These are phyloP conservation scores for Datura wrightii DNA, from an alignment of 257 asterid species.

Conservation along the genomic window DNA sequence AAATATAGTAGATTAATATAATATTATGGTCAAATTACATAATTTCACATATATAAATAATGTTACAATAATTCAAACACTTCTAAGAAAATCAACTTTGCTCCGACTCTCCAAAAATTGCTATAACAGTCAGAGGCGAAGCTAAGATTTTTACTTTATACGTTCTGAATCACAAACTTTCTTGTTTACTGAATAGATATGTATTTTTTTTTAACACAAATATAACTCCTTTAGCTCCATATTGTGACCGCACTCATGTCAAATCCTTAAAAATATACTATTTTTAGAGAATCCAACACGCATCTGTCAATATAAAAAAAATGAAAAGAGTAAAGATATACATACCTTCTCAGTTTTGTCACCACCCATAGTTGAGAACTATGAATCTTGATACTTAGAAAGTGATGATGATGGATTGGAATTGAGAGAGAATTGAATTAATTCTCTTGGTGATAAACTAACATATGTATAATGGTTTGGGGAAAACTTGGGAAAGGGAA, in stretches of 20 bases:
- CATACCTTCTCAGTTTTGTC: slow-evolving; percentile 28
- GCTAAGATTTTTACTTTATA: not conserved
- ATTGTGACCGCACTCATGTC: not conserved
- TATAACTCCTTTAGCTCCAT: not conserved
- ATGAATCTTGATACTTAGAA: not conserved
- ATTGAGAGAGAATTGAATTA: not conserved
- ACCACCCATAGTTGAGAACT: slow-evolving; percentile 24
- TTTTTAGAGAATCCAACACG: not conserved
- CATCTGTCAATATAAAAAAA: not conserved
- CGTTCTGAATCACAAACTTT: not conserved
- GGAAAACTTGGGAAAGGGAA: not conserved
- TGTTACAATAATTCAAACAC: not conserved
- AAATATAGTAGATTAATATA: not conserved
- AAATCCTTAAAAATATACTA: not conserved
- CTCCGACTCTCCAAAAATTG: not conserved
- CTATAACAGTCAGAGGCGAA: accelerated
- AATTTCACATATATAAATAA: not conserved
- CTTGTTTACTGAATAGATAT: no score
- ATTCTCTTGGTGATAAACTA: not conserved
- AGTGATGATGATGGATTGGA: slow-evolving; percentile 8
- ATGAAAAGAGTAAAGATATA: not conserved
- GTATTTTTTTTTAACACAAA: no score
- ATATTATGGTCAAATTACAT: not conserved
- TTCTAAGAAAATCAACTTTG: not conserved
- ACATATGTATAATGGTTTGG: not conserved